phyloP scores from a whole-genome alignment of 768 basidiomycete species.

The Tephrocybe sp. region DNA sequence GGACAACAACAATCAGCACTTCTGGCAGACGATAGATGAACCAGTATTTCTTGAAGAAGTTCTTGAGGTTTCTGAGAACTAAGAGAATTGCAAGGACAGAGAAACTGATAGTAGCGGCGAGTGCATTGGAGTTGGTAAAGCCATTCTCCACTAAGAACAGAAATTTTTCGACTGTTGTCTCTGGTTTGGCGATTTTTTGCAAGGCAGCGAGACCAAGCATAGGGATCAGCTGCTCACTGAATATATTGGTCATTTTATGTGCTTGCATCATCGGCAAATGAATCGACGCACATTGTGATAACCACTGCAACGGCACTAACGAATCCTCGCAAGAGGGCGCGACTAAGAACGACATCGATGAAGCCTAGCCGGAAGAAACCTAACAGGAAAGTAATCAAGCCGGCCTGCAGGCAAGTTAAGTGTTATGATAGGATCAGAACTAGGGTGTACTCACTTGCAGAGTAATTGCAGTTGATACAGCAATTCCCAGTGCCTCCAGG shows the following conservation, averaged over 20 bases:
- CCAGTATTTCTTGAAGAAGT: constrained; percentile 57
- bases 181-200: constrained; percentile 53
- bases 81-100: constrained; percentile 68
- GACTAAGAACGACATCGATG: constrained; percentile 89
- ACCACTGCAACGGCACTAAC: constrained; percentile 83
- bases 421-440: not conserved
- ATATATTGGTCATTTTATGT: constrained; percentile 6
- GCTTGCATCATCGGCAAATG: not conserved
- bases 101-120: constrained; percentile 77
- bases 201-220: constrained; percentile 80
- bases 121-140: constrained; percentile 54
- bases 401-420: constrained; percentile 50
- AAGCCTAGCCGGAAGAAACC: constrained; percentile 91
- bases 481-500: constrained; percentile 56
- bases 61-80: constrained; percentile 56
- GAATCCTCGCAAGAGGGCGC: constrained; percentile 86
- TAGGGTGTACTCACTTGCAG: constrained; percentile 59
- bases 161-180: constrained; percentile 75
- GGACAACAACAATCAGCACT: constrained; percentile 83
- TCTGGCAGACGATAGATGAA: constrained; percentile 85
- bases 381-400: constrained; percentile 80
- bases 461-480: constrained; percentile 79
- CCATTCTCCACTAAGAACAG: constrained; percentile 68
- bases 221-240: constrained; percentile 81
- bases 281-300: constrained; percentile 68